Evolutionary conservation across 129 eudicot species (phyloP).

Genomic region (Silybum marianum): DNA sequence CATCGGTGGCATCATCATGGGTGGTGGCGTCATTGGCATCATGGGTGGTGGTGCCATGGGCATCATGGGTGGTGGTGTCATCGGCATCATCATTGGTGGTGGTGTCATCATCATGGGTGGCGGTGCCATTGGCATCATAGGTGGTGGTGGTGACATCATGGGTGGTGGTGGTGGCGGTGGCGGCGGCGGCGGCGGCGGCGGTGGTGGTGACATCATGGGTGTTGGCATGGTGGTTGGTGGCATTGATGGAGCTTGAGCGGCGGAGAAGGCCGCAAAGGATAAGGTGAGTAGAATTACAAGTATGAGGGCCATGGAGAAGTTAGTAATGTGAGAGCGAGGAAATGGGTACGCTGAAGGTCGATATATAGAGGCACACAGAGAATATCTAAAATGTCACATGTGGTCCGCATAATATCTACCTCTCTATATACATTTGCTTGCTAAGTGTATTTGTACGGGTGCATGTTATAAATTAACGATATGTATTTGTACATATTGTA

Average conservation of each 20-base stretch:
- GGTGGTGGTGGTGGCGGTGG: not conserved
- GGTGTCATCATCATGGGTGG: not conserved
- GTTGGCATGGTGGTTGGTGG: conserved; percentile 1
- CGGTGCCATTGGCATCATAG: not conserved
- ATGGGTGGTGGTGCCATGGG: not conserved
- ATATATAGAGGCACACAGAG: not conserved
- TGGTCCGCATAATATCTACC: not conserved
- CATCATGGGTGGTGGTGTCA: not conserved
- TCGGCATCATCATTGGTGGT: not conserved
- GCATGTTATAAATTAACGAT: too few species aligned
- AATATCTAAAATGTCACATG: not conserved
- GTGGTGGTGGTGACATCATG: not conserved
- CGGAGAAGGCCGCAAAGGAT: not conserved
- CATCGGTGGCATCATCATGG: not conserved
- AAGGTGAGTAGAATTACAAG: conserved; percentile 1
- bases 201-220: not conserved
- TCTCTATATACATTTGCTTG: too few species aligned
- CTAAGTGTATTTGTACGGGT: too few species aligned
- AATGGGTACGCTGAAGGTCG: not conserved
- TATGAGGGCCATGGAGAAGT: not conserved
- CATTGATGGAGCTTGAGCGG: conserved; percentile 3
- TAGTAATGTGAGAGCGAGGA: not conserved
- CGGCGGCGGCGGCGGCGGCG: not conserved
- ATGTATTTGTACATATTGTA: too few species aligned
- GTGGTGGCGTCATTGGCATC: not conserved